phyloP scores from a whole-genome alignment of 306 rosid species.

The Quercus glauca region DNA sequence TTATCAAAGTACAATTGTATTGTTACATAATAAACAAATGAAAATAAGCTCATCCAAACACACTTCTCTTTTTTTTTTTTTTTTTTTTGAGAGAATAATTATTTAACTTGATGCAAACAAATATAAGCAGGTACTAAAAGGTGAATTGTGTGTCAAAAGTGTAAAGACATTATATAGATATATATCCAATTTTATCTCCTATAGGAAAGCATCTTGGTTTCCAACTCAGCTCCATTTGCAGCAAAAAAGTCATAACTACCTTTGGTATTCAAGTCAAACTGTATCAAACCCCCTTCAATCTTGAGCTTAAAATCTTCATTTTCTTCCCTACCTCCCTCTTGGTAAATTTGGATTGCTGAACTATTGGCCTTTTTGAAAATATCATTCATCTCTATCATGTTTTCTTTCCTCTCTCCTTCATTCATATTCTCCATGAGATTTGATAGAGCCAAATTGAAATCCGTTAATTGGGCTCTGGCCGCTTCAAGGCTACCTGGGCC shows the following conservation, averaged over 20 bases:
- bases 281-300: slow-evolving; percentile 43
- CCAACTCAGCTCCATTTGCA: slow-evolving; percentile 52
- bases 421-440: slow-evolving; percentile 66
- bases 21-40: too few relatives aligned
- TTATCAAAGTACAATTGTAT: too few relatives aligned
- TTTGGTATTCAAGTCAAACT: slow-evolving; percentile 71
- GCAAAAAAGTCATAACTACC: slow-evolving; percentile 60
- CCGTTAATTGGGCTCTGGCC: slow-evolving; percentile 57
- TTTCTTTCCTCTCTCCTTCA: slow-evolving; percentile 48
- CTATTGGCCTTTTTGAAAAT: slow-evolving; percentile 28
- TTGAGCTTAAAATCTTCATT: slow-evolving; percentile 45
- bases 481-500: slow-evolving; percentile 46
- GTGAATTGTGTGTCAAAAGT: background rate
- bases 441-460: slow-evolving; percentile 65
- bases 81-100: background rate
- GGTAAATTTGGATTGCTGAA: slow-evolving; percentile 40
- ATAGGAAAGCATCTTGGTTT: slow-evolving; percentile 48
- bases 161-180: background rate
- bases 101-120: background rate
- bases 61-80: background rate
- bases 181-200: slow-evolving; percentile 34
- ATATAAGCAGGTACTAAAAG: background rate
- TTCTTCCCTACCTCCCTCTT: slow-evolving; percentile 36
- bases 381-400: slow-evolving; percentile 32
- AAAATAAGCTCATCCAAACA: too few relatives aligned